A percentile compares a stretch with the other conserved stretches of the same genome.
Conservation (phyloP, 331 rosid species). For the Dryas integrifolia region DNA sequence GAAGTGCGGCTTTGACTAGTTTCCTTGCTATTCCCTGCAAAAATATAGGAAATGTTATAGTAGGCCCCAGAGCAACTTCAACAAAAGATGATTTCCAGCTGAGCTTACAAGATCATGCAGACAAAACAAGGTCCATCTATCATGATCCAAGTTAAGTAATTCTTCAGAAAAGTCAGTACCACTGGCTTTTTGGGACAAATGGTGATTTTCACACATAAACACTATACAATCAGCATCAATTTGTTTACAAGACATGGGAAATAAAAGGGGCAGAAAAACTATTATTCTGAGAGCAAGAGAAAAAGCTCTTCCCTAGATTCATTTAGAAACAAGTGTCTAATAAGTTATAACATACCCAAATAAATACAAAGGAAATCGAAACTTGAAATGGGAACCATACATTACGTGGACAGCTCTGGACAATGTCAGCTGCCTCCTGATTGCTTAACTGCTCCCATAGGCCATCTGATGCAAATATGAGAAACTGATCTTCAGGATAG, state of each 20-base stretch:
- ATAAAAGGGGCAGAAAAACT: background rate
- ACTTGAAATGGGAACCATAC: slow-evolving; percentile 45
- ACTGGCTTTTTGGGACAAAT: background rate
- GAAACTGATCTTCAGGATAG: slow-evolving; percentile 65
- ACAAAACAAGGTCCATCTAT: background rate
- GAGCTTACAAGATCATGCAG: background rate
- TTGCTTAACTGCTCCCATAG: slow-evolving; percentile 92
- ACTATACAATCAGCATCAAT: background rate
- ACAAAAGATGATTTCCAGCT: background rate
- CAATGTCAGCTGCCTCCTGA: slow-evolving; percentile 88
- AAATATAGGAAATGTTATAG: slow-evolving; percentile 9
- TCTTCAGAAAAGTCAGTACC: no score
- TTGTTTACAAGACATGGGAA: background rate
- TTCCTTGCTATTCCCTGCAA: slow-evolving; percentile 79
- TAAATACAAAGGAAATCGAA: background rate
- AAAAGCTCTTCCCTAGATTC: background rate
- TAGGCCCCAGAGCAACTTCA: background rate
- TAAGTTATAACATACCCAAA: slow-evolving; percentile 1
- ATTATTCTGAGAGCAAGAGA: background rate
- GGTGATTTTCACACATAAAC: background rate
- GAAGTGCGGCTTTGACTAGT: slow-evolving; percentile 69
- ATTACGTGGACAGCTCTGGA: slow-evolving; percentile 65
- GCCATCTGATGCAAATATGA: slow-evolving; percentile 94
- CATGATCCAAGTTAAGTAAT: no score
- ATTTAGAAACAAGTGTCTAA: background rate